Percentiles rank a stretch among this genome's conserved stretches.
Conservation (phyloP, 2,329 filamentous ascomycete genomes). For the Helotiales sp. region DNA sequence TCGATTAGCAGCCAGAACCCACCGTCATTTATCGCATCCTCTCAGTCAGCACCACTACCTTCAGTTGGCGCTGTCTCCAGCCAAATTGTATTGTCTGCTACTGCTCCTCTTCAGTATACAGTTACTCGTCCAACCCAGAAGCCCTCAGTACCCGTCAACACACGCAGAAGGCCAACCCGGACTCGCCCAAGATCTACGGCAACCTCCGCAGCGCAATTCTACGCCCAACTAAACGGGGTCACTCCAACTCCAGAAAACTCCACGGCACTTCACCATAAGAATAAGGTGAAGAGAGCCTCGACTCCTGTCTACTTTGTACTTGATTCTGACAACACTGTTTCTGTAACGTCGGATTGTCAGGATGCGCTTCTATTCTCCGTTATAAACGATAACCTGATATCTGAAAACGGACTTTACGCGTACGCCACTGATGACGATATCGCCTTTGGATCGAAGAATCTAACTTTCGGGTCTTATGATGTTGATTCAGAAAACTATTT, state of each 20-base stretch:
- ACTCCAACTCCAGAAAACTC: background rate
- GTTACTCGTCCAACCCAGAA: too few relatives aligned
- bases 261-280: too few relatives aligned
- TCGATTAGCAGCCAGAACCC: background rate
- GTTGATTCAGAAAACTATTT: background rate
- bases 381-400: too few relatives aligned
- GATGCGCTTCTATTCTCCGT: conserved; percentile 2
- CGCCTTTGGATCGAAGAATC: background rate
- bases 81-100: too few relatives aligned
- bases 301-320: background rate
- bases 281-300: background rate
- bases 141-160: too few relatives aligned
- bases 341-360: background rate
- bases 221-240: background rate
- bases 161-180: too few relatives aligned
- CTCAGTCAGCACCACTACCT: too few relatives aligned
- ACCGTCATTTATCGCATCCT: too few relatives aligned
- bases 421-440: background rate
- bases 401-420: background rate
- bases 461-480: background rate
- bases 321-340: background rate
- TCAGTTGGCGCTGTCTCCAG: too few relatives aligned
- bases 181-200: too few relatives aligned
- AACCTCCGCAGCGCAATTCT: too few relatives aligned
- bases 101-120: too few relatives aligned